Evolutionary conservation across 306 rosid genomes (phyloP).

Genomic region (Leucaena leucocephala): DNA sequence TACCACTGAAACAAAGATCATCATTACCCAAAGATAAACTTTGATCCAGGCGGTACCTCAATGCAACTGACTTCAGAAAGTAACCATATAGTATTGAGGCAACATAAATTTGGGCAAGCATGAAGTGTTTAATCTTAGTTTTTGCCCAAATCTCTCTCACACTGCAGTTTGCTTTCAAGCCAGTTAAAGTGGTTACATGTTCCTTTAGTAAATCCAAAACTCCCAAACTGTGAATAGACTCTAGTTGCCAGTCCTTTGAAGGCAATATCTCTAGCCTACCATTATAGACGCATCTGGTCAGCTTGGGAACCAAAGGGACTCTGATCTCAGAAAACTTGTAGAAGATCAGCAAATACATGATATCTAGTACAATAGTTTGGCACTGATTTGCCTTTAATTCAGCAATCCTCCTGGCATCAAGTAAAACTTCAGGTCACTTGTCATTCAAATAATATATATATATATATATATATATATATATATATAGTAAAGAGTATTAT

Average conservation of each 20-base stretch:
- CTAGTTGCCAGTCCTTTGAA: constrained; percentile 79
- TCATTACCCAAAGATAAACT: constrained; percentile 43
- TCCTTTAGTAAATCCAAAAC: constrained; percentile 70
- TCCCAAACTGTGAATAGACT: constrained; percentile 67
- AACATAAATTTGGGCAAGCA: constrained; percentile 56
- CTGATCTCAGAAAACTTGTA: constrained; percentile 50
- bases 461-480: not conserved
- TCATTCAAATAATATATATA: constrained; percentile 11
- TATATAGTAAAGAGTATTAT: not conserved
- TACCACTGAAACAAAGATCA: constrained; percentile 40
- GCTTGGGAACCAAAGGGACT: constrained; percentile 79
- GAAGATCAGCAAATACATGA: constrained; percentile 61
- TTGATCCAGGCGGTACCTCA: constrained; percentile 63
- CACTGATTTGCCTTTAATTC: constrained; percentile 63
- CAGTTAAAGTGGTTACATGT: constrained; percentile 63
- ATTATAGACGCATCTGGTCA: constrained; percentile 70
- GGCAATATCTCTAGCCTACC: constrained; percentile 80
- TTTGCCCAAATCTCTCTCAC: constrained; percentile 74
- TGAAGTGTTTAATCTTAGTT: constrained; percentile 49
- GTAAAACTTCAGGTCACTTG: constrained; percentile 51
- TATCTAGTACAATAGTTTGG: constrained; percentile 58
- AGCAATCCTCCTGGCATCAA: constrained; percentile 76
- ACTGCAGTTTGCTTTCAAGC: constrained; percentile 67
- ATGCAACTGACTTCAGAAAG: constrained; percentile 68
- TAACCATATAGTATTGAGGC: constrained; percentile 77